Conservation (phyloP, 2,329 filamentous ascomycete species). For the Fusarium sp. region DNA sequence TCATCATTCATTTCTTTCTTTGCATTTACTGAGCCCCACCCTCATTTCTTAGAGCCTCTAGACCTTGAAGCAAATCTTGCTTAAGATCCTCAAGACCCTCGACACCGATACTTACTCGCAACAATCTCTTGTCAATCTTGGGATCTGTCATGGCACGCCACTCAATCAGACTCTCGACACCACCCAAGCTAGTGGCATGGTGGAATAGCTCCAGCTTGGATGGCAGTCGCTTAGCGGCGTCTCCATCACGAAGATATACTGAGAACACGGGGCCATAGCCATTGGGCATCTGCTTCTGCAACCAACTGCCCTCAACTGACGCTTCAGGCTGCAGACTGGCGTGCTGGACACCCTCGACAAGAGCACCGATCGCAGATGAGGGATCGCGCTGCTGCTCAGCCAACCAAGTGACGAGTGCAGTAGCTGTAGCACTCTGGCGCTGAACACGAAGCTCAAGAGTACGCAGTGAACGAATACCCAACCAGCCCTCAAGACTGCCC, state of each 20-base stretch:
- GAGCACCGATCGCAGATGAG: constrained; percentile 58
- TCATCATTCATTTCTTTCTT: background rate
- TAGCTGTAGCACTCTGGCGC: constrained; percentile 79
- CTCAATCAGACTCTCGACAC: constrained; percentile 95
- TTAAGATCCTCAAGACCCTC: constrained; percentile 88
- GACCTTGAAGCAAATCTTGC: constrained; percentile 76
- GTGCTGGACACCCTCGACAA: constrained; percentile 75
- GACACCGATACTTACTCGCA: constrained; percentile 87
- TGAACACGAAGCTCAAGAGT: constrained; percentile 86
- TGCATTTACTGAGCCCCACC: background rate
- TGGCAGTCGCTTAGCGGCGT: constrained; percentile 75
- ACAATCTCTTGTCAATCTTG: constrained; percentile 74
- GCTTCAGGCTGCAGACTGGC: constrained; percentile 80
- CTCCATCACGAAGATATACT: constrained; percentile 71
- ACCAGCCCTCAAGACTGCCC: constrained; percentile 91
- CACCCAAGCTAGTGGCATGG: constrained; percentile 93
- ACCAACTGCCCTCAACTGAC: constrained; percentile 71
- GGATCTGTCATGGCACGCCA: constrained; percentile 92
- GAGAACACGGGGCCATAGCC: constrained; percentile 92
- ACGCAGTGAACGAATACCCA: constrained; percentile 85
- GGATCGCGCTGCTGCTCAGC: constrained; percentile 57
- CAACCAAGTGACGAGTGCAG: constrained; percentile 78
- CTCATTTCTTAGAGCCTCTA: constrained; percentile 62
- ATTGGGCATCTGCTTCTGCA: constrained; percentile 87
- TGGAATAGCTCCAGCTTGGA: constrained; percentile 86